A percentile compares a stretch with the other conserved stretches of the same genome.
These are phyloP conservation scores for Pestalotiopsis sp. DNA, from an alignment of 2,329 filamentous ascomycete genomes.

Conservation along the genomic window DNA sequence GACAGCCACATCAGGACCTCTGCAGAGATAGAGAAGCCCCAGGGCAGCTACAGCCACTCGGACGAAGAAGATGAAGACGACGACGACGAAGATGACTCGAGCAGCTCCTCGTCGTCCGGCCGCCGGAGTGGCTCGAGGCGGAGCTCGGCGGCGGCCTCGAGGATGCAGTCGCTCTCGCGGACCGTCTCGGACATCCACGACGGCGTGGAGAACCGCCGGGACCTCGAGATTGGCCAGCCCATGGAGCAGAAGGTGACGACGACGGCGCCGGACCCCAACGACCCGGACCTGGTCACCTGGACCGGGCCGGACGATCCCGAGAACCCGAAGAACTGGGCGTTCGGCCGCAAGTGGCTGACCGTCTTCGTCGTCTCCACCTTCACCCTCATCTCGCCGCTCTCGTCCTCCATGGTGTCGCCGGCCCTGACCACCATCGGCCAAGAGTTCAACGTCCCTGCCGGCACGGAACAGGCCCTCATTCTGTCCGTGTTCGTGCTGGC, in stretches of 20 bases:
- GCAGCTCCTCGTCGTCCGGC: neutral
- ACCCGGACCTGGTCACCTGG: constrained; percentile 51
- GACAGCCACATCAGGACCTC: neutral
- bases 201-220: constrained; percentile 39
- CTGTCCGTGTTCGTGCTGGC: constrained; percentile 59
- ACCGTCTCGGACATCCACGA: constrained; percentile 42
- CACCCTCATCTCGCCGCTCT: constrained; percentile 63
- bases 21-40: constrained; percentile 5
- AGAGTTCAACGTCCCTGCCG: constrained; percentile 54
- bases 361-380: constrained; percentile 58
- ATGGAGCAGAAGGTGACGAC: constrained; percentile 25
- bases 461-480: constrained; percentile 40
- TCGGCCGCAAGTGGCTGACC: constrained; percentile 58
- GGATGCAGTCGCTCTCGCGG: constrained; percentile 28
- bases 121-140: neutral
- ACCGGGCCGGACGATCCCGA: constrained; percentile 53
- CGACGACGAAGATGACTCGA: neutral
- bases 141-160: constrained; percentile 2
- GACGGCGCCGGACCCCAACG: constrained; percentile 28
- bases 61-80: neutral
- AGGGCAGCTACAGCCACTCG: neutral
- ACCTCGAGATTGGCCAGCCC: constrained; percentile 34
- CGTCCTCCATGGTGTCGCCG: constrained; percentile 60
- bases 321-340: constrained; percentile 60
- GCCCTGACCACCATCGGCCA: constrained; percentile 51